Conservation (phyloP, 108 stramenopile species). For the Schizochytrium sp. region DNA sequence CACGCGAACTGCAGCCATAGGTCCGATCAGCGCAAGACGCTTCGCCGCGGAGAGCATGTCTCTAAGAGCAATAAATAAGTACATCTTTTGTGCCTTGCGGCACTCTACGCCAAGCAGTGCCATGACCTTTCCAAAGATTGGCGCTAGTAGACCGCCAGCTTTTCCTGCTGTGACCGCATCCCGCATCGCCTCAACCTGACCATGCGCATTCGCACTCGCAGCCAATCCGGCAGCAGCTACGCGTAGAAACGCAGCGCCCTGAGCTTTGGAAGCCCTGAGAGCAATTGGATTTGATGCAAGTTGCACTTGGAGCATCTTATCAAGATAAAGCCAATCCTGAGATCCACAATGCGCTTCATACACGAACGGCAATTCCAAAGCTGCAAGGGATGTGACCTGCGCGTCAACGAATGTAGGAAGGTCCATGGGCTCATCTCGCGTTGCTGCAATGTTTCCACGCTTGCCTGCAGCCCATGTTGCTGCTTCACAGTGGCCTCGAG, state of each 20-base stretch:
- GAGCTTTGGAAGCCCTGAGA: neutral
- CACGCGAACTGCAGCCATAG: constrained; percentile 12
- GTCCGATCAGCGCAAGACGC: constrained; percentile 44
- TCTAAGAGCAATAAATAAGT: constrained; percentile 23
- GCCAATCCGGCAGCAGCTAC: constrained; percentile 19
- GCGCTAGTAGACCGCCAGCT: neutral
- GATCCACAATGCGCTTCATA: neutral
- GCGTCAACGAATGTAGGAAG: constrained; percentile 15
- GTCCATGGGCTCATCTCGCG: constrained; percentile 14
- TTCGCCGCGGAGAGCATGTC: constrained; percentile 58
- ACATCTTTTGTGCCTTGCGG: constrained; percentile 53
- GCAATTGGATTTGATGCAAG: constrained; percentile 13
- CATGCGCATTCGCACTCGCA: neutral
- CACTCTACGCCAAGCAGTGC: constrained; percentile 21
- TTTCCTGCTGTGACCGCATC: neutral
- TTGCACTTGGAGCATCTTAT: constrained; percentile 9
- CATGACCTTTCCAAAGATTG: neutral
- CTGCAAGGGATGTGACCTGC: constrained; percentile 25
- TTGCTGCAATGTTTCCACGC: neutral
- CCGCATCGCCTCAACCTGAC: neutral
- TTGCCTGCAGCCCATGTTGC: neutral
- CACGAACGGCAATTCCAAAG: constrained; percentile 24
- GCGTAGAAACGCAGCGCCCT: constrained; percentile 36
- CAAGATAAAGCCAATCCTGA: neutral
- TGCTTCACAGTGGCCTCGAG: neutral